Evolutionary conservation across 2,329 filamentous ascomycete species (phyloP), one percentile per base, ranked within the genome.

Genomic region (Emericellopsis atlantica): DNA sequence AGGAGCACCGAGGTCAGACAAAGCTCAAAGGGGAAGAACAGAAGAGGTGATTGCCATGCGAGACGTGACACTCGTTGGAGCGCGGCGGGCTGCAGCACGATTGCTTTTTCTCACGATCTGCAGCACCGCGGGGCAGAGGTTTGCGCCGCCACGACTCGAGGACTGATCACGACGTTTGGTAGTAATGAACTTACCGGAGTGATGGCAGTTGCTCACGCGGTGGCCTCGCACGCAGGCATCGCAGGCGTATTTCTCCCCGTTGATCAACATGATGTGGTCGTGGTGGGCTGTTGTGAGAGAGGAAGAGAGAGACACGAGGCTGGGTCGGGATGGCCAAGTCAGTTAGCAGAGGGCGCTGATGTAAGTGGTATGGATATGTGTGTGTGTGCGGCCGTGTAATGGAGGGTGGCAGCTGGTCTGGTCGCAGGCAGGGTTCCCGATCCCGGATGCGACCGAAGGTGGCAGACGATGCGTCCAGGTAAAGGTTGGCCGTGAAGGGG

Each of bases 211-310:
- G 81, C 89, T 96, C 60, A 98, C 92, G 60, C 92, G 86, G 70
- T 98, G 92, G 59, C 92, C 92, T 65, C 92, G 84, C 61, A 98
- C 88, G 69, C 92, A 98, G 67, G 89, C 89, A 69, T 94, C 86
- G 73, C 90, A 96, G 66, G 90, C 90, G 71, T 79, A 96, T 72
- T 96, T 96, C 71, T 95, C 87, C 64, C 90, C 90, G 73, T 95
- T 81, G 62, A 89, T 84, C 61, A 89, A 73, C 84, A 89, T 89
- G 40, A 37, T 34, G 37, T 34, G 35, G 34, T 36, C 40, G 38
- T 12, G 26, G 26, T 10, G 26, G 35, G 16, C 39, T 37, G 35
- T 29, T 22, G 35, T 32, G 42, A 24, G 23, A 23, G 24, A 33
- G 29, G n/a, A 22, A 37, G 23, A 12, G 23, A 12, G 35, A 18